Conservation (phyloP, 1,284 basidiomycete species). For the Pholiota adiposa region DNA sequence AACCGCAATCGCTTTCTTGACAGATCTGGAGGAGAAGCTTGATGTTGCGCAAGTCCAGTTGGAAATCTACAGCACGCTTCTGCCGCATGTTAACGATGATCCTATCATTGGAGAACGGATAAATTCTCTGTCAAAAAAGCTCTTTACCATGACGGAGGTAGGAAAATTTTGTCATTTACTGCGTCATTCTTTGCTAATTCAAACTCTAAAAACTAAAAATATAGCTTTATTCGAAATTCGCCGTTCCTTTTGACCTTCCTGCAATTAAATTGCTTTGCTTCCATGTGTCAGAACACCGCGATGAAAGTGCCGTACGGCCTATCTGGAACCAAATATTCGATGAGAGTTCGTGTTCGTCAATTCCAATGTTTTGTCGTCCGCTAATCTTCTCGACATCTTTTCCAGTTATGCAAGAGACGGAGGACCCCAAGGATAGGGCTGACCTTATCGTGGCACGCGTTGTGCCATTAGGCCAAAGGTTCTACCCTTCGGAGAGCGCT, state of each 20-base stretch:
- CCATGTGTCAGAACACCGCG: conserved; percentile 91
- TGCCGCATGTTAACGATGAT: conserved; percentile 62
- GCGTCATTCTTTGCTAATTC: conserved; percentile 9
- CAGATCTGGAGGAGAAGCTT: conserved; percentile 93
- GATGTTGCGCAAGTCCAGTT: conserved; percentile 97
- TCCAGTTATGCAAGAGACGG: conserved; percentile 52
- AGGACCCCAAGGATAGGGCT: conserved; percentile 53
- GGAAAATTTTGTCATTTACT: conserved; percentile 2
- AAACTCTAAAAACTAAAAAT: conserved; percentile 1
- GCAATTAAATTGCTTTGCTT: conserved; percentile 90
- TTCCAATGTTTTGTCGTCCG: neutral
- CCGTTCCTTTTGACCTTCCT: conserved; percentile 85
- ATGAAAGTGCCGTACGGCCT: conserved; percentile 78
- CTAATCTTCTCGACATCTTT: conserved; percentile 3
- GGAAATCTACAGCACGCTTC: conserved; percentile 76
- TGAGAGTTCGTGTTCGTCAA: conserved; percentile 57
- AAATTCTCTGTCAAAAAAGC: conserved; percentile 52
- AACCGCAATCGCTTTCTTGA: conserved; percentile 88
- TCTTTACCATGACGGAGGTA: conserved; percentile 77
- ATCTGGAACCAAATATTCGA: conserved; percentile 92
- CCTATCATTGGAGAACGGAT: conserved; percentile 61
- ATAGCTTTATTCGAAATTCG: conserved; percentile 89
- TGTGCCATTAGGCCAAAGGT: conserved; percentile 77
- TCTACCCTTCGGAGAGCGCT: conserved; percentile 90
- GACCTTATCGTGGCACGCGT: conserved; percentile 69